Evolutionary conservation across 139 green algal genomes (phyloP), one percentile per base, ranked within the genome.

Genomic region (Coelastrella sp.): DNA sequence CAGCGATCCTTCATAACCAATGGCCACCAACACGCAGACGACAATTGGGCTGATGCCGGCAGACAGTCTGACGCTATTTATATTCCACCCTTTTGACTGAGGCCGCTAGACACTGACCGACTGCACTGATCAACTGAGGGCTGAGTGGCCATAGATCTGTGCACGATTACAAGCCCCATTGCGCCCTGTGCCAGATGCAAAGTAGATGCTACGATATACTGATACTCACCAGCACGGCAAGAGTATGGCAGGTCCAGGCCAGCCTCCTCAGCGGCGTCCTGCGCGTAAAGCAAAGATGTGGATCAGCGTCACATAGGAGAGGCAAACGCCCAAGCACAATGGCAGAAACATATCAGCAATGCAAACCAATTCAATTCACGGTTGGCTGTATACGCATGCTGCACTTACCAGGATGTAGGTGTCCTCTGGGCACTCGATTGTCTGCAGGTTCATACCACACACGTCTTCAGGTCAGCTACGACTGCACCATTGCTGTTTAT

Each of bases 161-260:
- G 19, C 5, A 4, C 7, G 7, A 11, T 8, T 19, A 76, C 4
- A 25, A 25, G 17, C 68, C 68, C 68, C 68, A 76, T 76, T 76
- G 68, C 68, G 68, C 17, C 15, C 63, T 22, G 12, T 70, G 63
- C 63, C 15, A 22, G 68, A 60, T 76, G n/a, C 60, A 73, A 76
- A 17, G 24, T 24, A 15, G n/a, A 25, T 15, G 65, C 10, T 11
- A 7, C 49, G 6, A 85, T 15, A 22, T 24, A 85, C 88, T 84
- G 7, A 22, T 56, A 84, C 88, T 88, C 66, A 91, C 94, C 94
- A 85, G 94, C 94, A 85, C 97, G 94, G 96, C 97, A 99, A 15
- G 94, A 97, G 96, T 98, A 99, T 86, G 97, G 97, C 88, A 99
- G 95, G 92, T 98, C 96, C 74, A 99, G 89, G 87, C 88, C 88